A percentile compares a stretch with the other conserved stretches of the same genome.
These are phyloP conservation scores for Vaccinium vitisidaea DNA, from an alignment of 148 eudicot genomes.

Conservation along the genomic window DNA sequence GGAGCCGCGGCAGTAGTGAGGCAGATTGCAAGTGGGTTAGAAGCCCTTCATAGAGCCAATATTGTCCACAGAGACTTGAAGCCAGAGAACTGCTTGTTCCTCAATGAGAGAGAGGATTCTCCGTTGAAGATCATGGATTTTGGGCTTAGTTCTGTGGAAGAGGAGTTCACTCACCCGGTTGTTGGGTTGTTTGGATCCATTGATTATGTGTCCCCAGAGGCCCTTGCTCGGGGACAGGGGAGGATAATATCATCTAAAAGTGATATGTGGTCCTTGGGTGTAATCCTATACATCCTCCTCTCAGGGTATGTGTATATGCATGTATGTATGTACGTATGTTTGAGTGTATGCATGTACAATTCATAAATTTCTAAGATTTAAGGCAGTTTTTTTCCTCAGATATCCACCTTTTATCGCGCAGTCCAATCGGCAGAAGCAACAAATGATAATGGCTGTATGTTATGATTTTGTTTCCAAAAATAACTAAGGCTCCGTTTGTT, in stretches of 20 bases:
- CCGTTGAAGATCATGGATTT: constrained; percentile 56
- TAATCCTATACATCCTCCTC: constrained; percentile 48
- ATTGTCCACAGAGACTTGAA: constrained; percentile 52
- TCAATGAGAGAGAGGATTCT: constrained; percentile 31
- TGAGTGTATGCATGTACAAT: not conserved
- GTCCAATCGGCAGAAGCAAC: constrained; percentile 49
- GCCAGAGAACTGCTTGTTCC: constrained; percentile 55
- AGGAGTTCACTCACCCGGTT: constrained; percentile 51
- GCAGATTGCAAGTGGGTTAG: constrained; percentile 44
- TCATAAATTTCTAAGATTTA: not conserved
- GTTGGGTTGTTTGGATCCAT: constrained; percentile 59
- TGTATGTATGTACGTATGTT: not conserved
- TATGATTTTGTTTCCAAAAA: not conserved
- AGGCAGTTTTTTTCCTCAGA: constrained; percentile 20
- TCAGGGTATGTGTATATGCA: constrained; percentile 36
- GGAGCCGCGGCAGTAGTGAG: constrained; percentile 44
- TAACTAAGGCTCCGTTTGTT: not conserved
- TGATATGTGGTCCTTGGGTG: constrained; percentile 60
- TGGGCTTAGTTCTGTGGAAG: constrained; percentile 53
- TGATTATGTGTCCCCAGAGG: constrained; percentile 60
- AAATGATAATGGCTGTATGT: constrained; percentile 50
- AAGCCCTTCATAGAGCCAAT: constrained; percentile 38
- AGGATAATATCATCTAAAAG: constrained; percentile 27
- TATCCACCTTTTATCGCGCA: constrained; percentile 53
- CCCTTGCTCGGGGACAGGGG: constrained; percentile 25